phyloP scores from a whole-genome alignment of 2,329 filamentous ascomycete genomes.

The Didymella exigua region DNA sequence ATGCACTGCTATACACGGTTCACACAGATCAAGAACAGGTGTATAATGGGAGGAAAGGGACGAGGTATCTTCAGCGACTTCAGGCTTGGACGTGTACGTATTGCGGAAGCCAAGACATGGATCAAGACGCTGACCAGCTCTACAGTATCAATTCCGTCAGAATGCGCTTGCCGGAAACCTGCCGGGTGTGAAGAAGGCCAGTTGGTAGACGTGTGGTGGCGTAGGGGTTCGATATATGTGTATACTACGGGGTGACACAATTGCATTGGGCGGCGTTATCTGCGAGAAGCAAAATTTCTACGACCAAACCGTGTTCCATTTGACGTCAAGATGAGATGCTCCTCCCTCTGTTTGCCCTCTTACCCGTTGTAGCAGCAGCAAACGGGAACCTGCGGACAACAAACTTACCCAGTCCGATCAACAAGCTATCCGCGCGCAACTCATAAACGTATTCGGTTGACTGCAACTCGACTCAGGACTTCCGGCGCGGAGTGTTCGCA shows the following conservation, averaged over 20 bases:
- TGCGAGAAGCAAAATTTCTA: background rate
- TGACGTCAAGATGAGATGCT: slow-evolving; percentile 12
- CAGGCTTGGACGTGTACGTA: slow-evolving; percentile 82
- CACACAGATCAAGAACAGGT: slow-evolving; percentile 93
- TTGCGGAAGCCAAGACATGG: too few relatives aligned
- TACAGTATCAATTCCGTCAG: slow-evolving; percentile 90
- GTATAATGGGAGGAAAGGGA: slow-evolving; percentile 87
- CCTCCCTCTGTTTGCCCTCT: slow-evolving; percentile 24
- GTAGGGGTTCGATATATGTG: slow-evolving; percentile 27
- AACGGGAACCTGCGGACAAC: slow-evolving; percentile 7
- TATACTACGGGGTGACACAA: slow-evolving; percentile 29
- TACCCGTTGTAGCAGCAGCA: slow-evolving; percentile 19
- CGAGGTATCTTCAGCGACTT: slow-evolving; percentile 93
- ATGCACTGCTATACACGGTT: slow-evolving; percentile 96
- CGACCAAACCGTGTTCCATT: background rate
- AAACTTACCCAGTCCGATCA: background rate
- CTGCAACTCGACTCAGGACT: background rate
- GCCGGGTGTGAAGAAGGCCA: slow-evolving; percentile 93
- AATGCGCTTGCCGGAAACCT: slow-evolving; percentile 84
- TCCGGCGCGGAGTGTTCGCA: background rate
- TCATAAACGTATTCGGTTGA: background rate
- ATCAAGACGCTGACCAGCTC: slow-evolving; percentile 17
- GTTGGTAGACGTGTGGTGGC: slow-evolving; percentile 69
- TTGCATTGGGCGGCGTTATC: slow-evolving; percentile 41
- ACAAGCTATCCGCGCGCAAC: background rate